Evolutionary conservation across 768 basidiomycete genomes (phyloP).

Genomic region (Xerocomellus amylosporus): DNA sequence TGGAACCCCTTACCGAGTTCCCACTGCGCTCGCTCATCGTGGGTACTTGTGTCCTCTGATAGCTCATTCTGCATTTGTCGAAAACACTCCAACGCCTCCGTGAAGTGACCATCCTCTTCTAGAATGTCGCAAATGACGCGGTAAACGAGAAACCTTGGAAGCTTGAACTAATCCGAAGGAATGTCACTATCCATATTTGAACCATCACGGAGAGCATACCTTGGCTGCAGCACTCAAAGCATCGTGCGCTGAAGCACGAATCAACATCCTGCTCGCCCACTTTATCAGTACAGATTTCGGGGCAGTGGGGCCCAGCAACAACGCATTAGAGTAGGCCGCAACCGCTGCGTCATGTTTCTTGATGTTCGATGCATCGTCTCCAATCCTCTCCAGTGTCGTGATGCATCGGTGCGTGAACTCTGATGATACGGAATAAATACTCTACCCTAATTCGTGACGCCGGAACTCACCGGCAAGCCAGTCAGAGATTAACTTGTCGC

Average conservation of each 20-base stretch:
- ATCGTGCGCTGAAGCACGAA: background rate
- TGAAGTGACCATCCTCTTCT: background rate
- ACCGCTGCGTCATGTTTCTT: background rate
- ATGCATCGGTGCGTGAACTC: background rate
- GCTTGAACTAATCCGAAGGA: background rate
- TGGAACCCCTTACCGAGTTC: background rate
- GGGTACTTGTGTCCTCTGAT: background rate
- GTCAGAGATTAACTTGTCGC: background rate
- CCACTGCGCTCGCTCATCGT: background rate
- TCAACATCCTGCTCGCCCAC: background rate
- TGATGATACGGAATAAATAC: background rate
- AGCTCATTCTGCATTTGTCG: background rate
- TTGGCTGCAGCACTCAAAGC: background rate
- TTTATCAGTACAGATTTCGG: background rate
- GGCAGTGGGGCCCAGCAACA: background rate
- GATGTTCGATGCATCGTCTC: background rate
- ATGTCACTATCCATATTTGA: background rate
- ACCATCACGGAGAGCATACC: background rate
- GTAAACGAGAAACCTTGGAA: too few species aligned
- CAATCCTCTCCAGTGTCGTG: background rate
- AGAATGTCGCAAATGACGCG: background rate
- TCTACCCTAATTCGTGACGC: rapidly evolving
- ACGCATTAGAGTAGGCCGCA: background rate
- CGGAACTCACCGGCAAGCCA: background rate
- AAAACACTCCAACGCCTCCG: background rate